A percentile compares a stretch with the other conserved stretches of the same genome.
Evolutionary conservation across 83 land plant species (phyloP).

Genomic region (Picea mariana): DNA sequence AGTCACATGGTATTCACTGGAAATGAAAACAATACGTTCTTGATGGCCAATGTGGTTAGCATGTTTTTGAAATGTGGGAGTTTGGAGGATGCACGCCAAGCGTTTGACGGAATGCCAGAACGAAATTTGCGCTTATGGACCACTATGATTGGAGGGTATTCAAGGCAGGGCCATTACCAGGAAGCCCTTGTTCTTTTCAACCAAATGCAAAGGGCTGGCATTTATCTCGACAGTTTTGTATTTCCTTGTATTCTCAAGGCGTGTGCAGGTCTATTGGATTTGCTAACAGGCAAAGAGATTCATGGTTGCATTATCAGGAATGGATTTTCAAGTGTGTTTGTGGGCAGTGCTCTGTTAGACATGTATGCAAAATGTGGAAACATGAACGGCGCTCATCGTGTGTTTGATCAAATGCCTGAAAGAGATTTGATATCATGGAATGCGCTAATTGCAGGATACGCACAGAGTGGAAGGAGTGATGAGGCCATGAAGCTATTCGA

Average conservation of each 20-base stretch:
- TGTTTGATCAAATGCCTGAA: neutral
- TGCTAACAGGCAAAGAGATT: neutral
- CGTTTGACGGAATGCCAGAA: conserved; percentile 42
- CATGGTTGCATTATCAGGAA: neutral
- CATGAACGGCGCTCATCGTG: neutral
- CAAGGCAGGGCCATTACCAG: conserved; percentile 26
- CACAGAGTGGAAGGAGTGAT: neutral
- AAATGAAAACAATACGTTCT: conserved; percentile 14
- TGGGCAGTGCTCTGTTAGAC: neutral
- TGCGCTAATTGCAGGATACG: neutral
- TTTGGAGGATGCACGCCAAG: conserved; percentile 28
- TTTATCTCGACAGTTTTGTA: neutral
- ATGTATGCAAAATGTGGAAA: neutral
- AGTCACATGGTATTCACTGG: conserved; percentile 18
- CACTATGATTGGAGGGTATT: conserved; percentile 55
- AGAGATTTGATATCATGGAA: neutral
- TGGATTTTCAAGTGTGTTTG: neutral
- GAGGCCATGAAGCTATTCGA: neutral
- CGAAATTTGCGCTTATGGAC: conserved; percentile 59
- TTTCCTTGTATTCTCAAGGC: neutral
- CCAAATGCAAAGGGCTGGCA: neutral
- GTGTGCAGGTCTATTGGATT: neutral
- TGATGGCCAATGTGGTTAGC: conserved; percentile 1
- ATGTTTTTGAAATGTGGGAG: conserved; percentile 19
- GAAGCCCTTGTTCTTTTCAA: conserved; percentile 6